Conservation (phyloP, 345 rosid genomes). For the Gossypium arboreum region DNA sequence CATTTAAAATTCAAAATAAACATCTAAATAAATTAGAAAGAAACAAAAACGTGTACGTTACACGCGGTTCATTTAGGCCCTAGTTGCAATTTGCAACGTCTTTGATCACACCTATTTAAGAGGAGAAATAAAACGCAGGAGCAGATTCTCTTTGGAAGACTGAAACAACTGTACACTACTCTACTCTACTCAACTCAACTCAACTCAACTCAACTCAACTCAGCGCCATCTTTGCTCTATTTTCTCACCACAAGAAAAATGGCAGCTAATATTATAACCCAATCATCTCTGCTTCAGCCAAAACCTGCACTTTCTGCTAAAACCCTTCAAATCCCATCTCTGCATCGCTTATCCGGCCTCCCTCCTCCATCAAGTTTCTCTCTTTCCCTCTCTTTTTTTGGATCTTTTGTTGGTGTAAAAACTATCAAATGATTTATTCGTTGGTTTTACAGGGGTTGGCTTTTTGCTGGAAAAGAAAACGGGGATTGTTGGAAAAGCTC, state of each 20-base stretch:
- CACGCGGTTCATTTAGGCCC: too few species aligned
- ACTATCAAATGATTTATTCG: neutral
- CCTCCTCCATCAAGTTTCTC: conserved; percentile 26
- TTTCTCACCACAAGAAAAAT: conserved; percentile 16
- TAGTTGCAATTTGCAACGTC: too few species aligned
- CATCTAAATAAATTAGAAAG: too few species aligned
- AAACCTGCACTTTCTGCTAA: conserved; percentile 19
- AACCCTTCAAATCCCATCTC: conserved; percentile 22
- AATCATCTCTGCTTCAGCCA: conserved; percentile 29
- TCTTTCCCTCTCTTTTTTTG: neutral
- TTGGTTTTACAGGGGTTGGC: conserved; percentile 33
- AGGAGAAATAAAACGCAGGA: too few species aligned
- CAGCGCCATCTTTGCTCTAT: neutral
- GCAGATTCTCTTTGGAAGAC: too few species aligned
- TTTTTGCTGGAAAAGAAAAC: conserved; percentile 33
- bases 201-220: neutral
- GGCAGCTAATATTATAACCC: conserved; percentile 30
- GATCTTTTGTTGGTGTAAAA: neutral
- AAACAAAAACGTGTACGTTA: too few species aligned
- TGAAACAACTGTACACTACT: too few species aligned
- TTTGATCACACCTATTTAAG: too few species aligned
- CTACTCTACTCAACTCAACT: too few species aligned
- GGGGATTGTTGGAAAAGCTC: conserved; percentile 37
- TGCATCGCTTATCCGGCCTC: neutral
- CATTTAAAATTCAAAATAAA: too few species aligned